Base-by-base conservation (phyloP, 129 eudicot genomes). In the Kitagawia praeruptora region DNA sequence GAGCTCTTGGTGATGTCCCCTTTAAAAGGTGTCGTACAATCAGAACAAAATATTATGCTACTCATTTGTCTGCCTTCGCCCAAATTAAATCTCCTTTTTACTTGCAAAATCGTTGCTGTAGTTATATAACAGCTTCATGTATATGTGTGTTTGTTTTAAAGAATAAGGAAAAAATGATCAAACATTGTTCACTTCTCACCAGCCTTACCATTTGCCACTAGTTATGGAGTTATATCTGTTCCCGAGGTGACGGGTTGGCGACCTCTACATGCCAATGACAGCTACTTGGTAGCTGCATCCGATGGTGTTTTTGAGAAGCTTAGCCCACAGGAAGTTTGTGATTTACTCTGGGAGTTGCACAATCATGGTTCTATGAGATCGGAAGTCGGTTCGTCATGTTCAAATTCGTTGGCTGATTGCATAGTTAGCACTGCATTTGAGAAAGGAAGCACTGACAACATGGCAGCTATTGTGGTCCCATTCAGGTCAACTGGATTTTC, bases 181-280 rank as follows among this genome's bases (percentile, higher is more conserved):
- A 71, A 74, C 18, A 18, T 19, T 13, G 56, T 45, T 18, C n/a
- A 67, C 38, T 78, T 74, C 86, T 86, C 58, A 87, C 73, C 78
- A 38, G 46, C 39, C 76, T 80, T 82, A 48, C 31, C 72, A 15
- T 79, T 67, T 84, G 54, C 80, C 80, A 19, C 81, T 92, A 96
- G 97, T 56, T 96, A 78, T 88, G 99, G 97, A 31, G 99, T 96
- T 67, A 89, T 84, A 86, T 84, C 99, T 39, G 84, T 84, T 41
- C 98, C 99, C 5, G 99, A 96, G 88, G 91, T 96, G 78, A 89
- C 91, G 47, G 90, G 88, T 76, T 94, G 98, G 98, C 87, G 86
- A 79, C 91, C 88, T 76, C 81, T 94, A 85, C 75, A 89, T 25
- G 83, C 73, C 85, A 94, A 94, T 53, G 98, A 94, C 79, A 91